Percentiles rank a stretch among this genome's conserved stretches.
Evolutionary conservation across 169 alveolate genomes (phyloP).

Genomic region (Babesia ovata): DNA sequence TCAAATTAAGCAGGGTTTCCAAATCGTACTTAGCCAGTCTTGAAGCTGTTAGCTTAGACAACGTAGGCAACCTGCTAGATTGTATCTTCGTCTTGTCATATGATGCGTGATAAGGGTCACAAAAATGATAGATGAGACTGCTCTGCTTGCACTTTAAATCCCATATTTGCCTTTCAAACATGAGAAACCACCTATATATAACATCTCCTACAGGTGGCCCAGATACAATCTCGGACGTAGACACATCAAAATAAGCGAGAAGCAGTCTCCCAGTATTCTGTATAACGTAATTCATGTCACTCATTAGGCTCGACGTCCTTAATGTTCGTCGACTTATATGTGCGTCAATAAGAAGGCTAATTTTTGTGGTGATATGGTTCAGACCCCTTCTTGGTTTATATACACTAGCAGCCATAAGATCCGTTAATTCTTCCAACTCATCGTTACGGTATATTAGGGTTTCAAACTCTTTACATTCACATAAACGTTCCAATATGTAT

Average conservation of each 20-base stretch:
- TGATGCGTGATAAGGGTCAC: constrained; percentile 60
- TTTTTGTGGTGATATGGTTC: constrained; percentile 59
- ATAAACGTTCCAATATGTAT: constrained; percentile 46
- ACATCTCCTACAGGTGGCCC: constrained; percentile 78
- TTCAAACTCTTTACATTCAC: constrained; percentile 67
- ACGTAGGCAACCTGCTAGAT: constrained; percentile 49
- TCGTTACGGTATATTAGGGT: constrained; percentile 53
- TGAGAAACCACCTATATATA: constrained; percentile 76
- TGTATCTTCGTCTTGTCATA: constrained; percentile 37
- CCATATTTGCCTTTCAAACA: constrained; percentile 83
- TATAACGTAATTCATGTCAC: constrained; percentile 91
- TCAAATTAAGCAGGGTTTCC: constrained; percentile 64
- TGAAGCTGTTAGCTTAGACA: constrained; percentile 39
- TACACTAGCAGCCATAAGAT: constrained; percentile 24
- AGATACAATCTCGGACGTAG: constrained; percentile 79
- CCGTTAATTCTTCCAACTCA: constrained; percentile 57
- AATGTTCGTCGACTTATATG: constrained; percentile 82
- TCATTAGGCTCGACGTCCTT: constrained; percentile 87
- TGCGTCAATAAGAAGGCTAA: constrained; percentile 85
- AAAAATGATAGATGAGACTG: constrained; percentile 79
- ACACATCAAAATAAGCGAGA: constrained; percentile 91
- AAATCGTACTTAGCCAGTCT: constrained; percentile 60
- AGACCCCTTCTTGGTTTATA: constrained; percentile 64
- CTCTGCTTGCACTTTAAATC: constrained; percentile 81
- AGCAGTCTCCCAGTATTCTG: constrained; percentile 92